A percentile compares a stretch with the other conserved stretches of the same genome.
Conservation (phyloP, 495 filamentous ascomycete genomes). For the Pyrenula massariospora region DNA sequence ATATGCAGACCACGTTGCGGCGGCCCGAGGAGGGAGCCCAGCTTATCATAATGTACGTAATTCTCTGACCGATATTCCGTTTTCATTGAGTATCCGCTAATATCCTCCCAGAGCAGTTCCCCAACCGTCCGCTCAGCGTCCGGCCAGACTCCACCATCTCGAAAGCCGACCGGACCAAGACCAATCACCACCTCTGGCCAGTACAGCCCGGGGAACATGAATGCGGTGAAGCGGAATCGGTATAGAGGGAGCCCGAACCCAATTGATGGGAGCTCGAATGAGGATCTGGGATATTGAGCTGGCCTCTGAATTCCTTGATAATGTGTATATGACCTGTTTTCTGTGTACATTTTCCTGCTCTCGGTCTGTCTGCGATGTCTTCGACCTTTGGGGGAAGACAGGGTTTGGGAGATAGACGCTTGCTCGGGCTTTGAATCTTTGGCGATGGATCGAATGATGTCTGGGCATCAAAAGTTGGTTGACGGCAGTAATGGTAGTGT, state of each 20-base stretch:
- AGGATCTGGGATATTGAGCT: background rate
- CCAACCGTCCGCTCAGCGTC: conserved; percentile 27
- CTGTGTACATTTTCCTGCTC: background rate
- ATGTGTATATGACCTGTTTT: background rate
- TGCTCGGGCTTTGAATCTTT: too few species aligned
- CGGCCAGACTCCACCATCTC: conserved; percentile 27
- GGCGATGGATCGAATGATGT: too few species aligned
- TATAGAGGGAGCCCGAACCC: conserved; percentile 38
- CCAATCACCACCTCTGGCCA: conserved; percentile 33
- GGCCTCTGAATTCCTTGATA: background rate
- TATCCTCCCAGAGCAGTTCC: conserved; percentile 15
- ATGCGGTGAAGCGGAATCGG: conserved; percentile 23
- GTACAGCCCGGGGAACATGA: conserved; percentile 28
- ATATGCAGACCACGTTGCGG: conserved; percentile 29
- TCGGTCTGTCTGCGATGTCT: too few species aligned
- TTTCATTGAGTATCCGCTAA: background rate
- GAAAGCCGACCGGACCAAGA: conserved; percentile 44
- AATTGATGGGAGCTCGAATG: conserved; percentile 14
- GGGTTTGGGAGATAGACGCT: too few species aligned
- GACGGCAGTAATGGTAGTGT: too few species aligned
- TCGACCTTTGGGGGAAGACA: too few species aligned
- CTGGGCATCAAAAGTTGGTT: too few species aligned
- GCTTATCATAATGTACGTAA: conserved; percentile 23
- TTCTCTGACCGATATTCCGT: background rate
- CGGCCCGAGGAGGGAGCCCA: conserved; percentile 4